These are phyloP conservation scores for Malus domestica DNA, from an alignment of 306 rosid species.

Conservation along the genomic window DNA sequence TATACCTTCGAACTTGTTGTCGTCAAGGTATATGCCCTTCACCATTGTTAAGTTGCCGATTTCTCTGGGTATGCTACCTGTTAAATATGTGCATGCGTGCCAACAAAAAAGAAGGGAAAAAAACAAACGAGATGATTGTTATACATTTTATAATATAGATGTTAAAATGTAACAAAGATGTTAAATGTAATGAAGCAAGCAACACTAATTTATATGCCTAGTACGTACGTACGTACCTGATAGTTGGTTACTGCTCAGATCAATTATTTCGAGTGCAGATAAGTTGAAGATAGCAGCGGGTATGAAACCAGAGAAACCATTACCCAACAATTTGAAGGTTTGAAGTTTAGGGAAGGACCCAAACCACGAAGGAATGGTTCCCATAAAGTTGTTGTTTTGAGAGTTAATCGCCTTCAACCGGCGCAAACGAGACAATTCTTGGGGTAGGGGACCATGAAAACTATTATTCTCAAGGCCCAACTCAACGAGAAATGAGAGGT, in stretches of 20 bases:
- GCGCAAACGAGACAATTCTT: neutral
- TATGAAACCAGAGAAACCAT: neutral
- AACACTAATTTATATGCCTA: too few relatives aligned
- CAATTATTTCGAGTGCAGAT: neutral
- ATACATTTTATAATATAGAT: too few relatives aligned
- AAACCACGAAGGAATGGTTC: neutral
- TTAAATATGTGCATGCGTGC: neutral
- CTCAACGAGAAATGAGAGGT: neutral
- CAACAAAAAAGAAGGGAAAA: too few relatives aligned
- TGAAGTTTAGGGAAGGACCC: neutral
- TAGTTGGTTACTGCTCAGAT: neutral
- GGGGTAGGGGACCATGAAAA: neutral
- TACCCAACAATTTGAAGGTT: neutral
- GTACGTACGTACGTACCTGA: too few relatives aligned
- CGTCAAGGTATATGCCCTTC: neutral
- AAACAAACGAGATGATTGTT: too few relatives aligned
- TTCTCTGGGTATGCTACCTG: neutral
- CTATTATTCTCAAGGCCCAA: neutral
- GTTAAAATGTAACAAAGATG: too few relatives aligned
- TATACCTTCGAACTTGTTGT: neutral
- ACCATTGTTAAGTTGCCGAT: neutral
- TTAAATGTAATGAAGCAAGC: too few relatives aligned
- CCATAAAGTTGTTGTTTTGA: neutral
- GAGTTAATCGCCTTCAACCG: neutral
- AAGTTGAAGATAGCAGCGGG: neutral